Evolutionary conservation across 2,329 filamentous ascomycete genomes (phyloP).

Genomic region (Didymella pinodella): DNA sequence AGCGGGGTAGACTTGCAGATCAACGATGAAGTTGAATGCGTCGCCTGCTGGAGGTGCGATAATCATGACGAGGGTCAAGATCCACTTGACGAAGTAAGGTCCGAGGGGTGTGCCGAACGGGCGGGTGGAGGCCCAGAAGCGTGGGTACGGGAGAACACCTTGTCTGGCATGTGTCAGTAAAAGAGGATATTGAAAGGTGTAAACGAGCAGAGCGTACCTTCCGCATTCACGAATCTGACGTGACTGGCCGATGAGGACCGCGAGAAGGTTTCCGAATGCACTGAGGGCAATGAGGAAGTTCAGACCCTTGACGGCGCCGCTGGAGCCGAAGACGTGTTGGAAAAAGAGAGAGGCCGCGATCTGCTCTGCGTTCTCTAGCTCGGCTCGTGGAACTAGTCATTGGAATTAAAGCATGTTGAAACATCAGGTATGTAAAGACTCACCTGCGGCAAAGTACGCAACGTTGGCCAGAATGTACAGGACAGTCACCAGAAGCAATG

Average conservation of each 20-base stretch:
- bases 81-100: conserved; percentile 66
- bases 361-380: conserved; percentile 59
- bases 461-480: conserved; percentile 68
- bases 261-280: conserved; percentile 67
- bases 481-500: conserved; percentile 59
- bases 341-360: conserved; percentile 67
- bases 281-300: conserved; percentile 66
- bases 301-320: conserved; percentile 59
- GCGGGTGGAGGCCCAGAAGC: conserved; percentile 67
- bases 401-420: neutral
- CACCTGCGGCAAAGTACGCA: conserved; percentile 65
- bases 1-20: conserved; percentile 65
- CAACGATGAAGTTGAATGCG: conserved; percentile 69
- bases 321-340: conserved; percentile 61
- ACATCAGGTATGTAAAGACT: conserved; percentile 4
- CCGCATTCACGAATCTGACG: conserved; percentile 68
- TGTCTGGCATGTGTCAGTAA: conserved; percentile 49
- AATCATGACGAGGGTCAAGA: conserved; percentile 67
- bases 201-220: conserved; percentile 24
- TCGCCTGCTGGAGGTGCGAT: conserved; percentile 67
- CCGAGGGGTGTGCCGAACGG: conserved; percentile 69
- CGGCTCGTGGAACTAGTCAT: conserved; percentile 57
- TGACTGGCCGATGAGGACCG: conserved; percentile 63
- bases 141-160: conserved; percentile 67
- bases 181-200: no score